These are phyloP conservation scores for Centella asiatica DNA, from an alignment of 129 eudicot genomes.

Conservation along the genomic window DNA sequence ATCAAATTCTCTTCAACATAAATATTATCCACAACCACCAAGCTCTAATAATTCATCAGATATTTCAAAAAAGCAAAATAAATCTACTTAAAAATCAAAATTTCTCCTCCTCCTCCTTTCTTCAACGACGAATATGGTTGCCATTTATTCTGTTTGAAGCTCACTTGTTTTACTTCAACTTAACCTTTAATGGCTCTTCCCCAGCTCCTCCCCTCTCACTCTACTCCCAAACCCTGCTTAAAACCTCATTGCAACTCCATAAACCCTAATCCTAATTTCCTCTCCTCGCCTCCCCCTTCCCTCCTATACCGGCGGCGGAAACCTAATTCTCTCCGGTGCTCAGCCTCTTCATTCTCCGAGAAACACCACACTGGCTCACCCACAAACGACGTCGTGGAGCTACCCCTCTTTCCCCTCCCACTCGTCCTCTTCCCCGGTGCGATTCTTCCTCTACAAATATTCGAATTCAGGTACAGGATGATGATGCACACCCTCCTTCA, in stretches of 20 bases:
- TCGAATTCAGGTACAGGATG: conserved; percentile 83
- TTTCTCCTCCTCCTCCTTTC: no score
- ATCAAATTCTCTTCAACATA: no score
- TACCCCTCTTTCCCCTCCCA: conserved; percentile 81
- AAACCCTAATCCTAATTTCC: conserved; percentile 17
- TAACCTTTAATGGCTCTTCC: conserved; percentile 48
- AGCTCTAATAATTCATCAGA: no score
- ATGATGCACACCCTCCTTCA: conserved; percentile 95
- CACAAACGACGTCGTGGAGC: conserved; percentile 62
- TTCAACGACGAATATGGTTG: no score
- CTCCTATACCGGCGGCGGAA: conserved; percentile 31
- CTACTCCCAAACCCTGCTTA: conserved; percentile 43
- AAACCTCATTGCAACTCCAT: conserved; percentile 23
- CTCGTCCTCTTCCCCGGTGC: conserved; percentile 91
- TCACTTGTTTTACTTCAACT: no score
- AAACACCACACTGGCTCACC: conserved; percentile 37
- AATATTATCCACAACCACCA: no score
- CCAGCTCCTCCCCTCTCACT: conserved; percentile 46
- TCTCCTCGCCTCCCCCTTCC: conserved; percentile 4
- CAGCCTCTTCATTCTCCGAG: conserved; percentile 50
- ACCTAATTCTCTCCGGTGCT: conserved; percentile 39
- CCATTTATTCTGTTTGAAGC: no score
- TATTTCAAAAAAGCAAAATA: no score
- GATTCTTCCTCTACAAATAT: conserved; percentile 73
- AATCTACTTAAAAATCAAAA: no score